Evolutionary conservation across 2,329 filamentous ascomycete species (phyloP), one percentile per base, ranked within the genome.

Genomic region (Clathrospora elynae): DNA sequence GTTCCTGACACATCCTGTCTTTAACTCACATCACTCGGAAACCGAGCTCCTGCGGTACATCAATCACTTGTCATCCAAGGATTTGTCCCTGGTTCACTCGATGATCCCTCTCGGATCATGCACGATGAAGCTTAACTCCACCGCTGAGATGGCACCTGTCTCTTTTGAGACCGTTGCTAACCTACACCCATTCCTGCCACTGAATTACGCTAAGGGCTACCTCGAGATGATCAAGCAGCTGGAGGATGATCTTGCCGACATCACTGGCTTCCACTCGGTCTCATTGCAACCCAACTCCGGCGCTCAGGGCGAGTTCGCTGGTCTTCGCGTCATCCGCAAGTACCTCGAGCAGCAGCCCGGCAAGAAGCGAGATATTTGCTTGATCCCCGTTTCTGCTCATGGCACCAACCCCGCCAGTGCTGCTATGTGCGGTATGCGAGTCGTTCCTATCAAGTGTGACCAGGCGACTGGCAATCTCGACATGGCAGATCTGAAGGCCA

Each of bases 41-140:
- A 96, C 92, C 0, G 90, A 96, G 71, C 81, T 97, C 59, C 78
- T 97, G 35, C 86, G 92, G 29, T 97, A 97, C 73, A 96, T 97
- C 60, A 80, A 92, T 66, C 89, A 96, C 67, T 78, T 97, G 4
- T 87, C 95, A 68, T 95, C 90, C 35, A 96, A 95, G 76, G 92
- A 97, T 67, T 76, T 97, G 10, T 96, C 92, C 1, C 79, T 96
- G 4, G 88, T 91, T 2, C 92, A 97, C 74, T 96, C 91, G 11
- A 97, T 97, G 92, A 97, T 97, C 49, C 90, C 92, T 2, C 81
- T 97, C 1, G 92, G 92, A 13, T 96, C 92, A 1, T 97, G 92
- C 77, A 97, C 92, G 10, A 97, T 97, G 92, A 97, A 97, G 78
- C 83, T 96, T 38, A 96, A 96, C 69, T 88, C 87, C 28, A 93